Evolutionary conservation across 495 filamentous ascomycete species (phyloP), one percentile per base, ranked within the genome.

Genomic region (Haplographium delicatum): DNA sequence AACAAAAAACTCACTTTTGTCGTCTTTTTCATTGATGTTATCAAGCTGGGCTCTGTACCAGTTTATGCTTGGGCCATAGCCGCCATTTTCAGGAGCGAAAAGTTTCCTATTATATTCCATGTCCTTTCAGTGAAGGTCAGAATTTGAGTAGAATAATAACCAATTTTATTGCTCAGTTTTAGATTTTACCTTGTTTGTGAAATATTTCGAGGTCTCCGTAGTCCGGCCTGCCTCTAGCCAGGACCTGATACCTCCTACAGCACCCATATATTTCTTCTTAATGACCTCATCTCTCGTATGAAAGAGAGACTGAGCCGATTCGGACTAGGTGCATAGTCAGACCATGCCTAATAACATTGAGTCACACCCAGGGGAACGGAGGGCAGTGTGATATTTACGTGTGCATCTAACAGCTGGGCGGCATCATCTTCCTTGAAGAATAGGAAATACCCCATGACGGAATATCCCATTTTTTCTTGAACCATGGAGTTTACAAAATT

Each of bases 351-450:
- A 28, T n/a, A 28, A 13, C n/a, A 4, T n/a, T 3, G 5, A 5
- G 20, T 24, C 15, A 30, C 35, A 15, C n/a, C n/a, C n/a, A n/a
- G n/a, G n/a, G n/a, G n/a, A n/a, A n/a, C n/a, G n/a, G n/a, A n/a
- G n/a, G n/a, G n/a, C n/a, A n/a, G n/a, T n/a, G n/a, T n/a, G n/a
- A n/a, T n/a, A 44, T 25, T 26, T 34, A 54, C 46, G 27, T 57
- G 16, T 19, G 42, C 44, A 34, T 60, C 51, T n/a, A 63, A 28
- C 16, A 58, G 28, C 25, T 55, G 35, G 9, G 50, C 51, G 23
- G 53, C 57, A 18, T 57, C 53, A 5, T 52, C 37, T 4, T 58
- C 55, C 9, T 55, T 28, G 24, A 63, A 63, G 40, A 63, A 46
- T 15, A 52, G 24, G 16, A 56, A 47, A 25, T 60, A 56, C 23